Base-by-base conservation (phyloP, 805 yeast genomes). In the Isabelozyma gotoi region DNA sequence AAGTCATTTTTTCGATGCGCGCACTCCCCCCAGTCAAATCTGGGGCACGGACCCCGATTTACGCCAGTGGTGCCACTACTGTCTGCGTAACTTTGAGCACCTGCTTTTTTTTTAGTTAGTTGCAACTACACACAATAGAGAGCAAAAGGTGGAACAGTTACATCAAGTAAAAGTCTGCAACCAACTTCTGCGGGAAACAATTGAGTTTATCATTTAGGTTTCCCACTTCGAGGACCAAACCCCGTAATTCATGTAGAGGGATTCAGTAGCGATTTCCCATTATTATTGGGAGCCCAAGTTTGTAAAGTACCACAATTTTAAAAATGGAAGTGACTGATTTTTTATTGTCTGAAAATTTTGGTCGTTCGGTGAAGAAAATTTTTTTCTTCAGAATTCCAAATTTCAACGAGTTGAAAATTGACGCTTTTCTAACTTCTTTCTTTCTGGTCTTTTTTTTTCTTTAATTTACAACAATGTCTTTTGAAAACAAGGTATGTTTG, bases 401-500 rank as follows among this genome's bases (percentile, higher is more conserved):
- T n/a, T n/a, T n/a, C n/a, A n/a, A n/a, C 29, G 29, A 24, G 29
- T 24, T 24, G 29, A 24, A 24, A 24, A 24, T 24, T 24, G 29
- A 24, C 29, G n/a, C n/a, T n/a, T n/a, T n/a, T 24, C n/a, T 24
- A 10, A 24, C 8, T 10, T 24, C 29, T 24, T 24, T 24, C 29
- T 24, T n/a, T 24, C 29, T n/a, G n/a, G n/a, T 10, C 29, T 24
- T n/a, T 24, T 24, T 24, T 21, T 24, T 24, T 24, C 29, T 24
- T 10, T 24, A 10, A 24, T 24, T 5, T 24, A 39, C 45, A 49
- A 60, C 49, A 39, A 71, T 71, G 77, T 71, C 77, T 55, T 71
- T 71, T 57, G 73, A 69, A 59, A 71, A 71, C 67, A 71, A 71
- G 67, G 77, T 71, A 71, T 59, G 77, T 69, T 41, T 7, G n/a